phyloP scores from a whole-genome alignment of 1,139 yeast genomes.

The Blastobotrys capitulatus region DNA sequence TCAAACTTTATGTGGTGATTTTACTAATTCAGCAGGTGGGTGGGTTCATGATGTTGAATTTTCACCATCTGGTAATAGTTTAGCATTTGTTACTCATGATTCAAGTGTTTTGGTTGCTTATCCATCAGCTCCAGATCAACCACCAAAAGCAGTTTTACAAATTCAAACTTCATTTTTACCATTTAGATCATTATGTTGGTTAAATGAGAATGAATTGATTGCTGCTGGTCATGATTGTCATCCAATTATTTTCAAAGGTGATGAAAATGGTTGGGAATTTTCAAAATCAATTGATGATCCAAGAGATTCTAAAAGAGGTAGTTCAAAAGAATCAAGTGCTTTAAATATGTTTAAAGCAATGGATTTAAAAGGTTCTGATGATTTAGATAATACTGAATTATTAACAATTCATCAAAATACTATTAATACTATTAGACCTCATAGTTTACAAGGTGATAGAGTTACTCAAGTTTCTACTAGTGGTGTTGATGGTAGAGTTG shows the following conservation, averaged over 20 bases:
- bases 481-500: slow-evolving; percentile 89
- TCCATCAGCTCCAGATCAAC: slow-evolving; percentile 66
- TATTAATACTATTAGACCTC: slow-evolving; percentile 59
- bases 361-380: slow-evolving; percentile 84
- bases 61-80: slow-evolving; percentile 69
- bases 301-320: slow-evolving; percentile 42
- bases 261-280: slow-evolving; percentile 62
- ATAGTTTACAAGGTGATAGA: slow-evolving; percentile 37
- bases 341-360: slow-evolving; percentile 92
- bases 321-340: slow-evolving; percentile 71
- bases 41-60: slow-evolving; percentile 93
- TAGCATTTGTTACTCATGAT: slow-evolving; percentile 79
- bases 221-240: slow-evolving; percentile 94
- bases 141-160: slow-evolving; percentile 40
- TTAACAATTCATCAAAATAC: slow-evolving; percentile 89
- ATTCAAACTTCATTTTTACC: slow-evolving; percentile 77
- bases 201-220: slow-evolving; percentile 57
- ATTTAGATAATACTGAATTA: slow-evolving; percentile 47
- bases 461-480: slow-evolving; percentile 59
- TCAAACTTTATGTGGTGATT: slow-evolving; percentile 88
- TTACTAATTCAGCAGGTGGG: slow-evolving; percentile 67
- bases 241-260: slow-evolving; percentile 78
- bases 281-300: slow-evolving; percentile 61
- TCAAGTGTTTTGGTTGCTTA: slow-evolving; percentile 71
- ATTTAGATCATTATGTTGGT: slow-evolving; percentile 68